Base-by-base conservation (phyloP, 805 yeast genomes). In the Myxozyma vanderwaltii region DNA sequence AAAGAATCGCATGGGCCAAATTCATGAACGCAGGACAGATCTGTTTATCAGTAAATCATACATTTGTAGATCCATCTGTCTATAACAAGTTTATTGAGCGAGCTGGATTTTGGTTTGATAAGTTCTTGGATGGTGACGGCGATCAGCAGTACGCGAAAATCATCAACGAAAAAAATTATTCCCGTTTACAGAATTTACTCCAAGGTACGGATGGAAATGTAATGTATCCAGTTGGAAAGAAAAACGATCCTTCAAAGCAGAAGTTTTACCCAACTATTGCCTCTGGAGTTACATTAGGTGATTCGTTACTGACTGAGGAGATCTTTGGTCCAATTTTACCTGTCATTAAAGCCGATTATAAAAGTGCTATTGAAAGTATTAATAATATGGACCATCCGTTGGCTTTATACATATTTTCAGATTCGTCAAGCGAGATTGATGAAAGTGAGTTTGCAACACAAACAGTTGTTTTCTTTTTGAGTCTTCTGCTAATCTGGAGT, bases 311-410 rank as follows among this genome's bases (percentile, higher is more conserved):
- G 96, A 68, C 78, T 62, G 82, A 78, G 44, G 97, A 91, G 74
- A 73, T 88, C 36, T 91, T 91, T 74, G 94, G 91, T 1, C 97
- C 97, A 7, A 75, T 91, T 3, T 76, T 91, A 64, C 97, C 97
- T n/a, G 77, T 91, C 24, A 59, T 91, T 33, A 75, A 78, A 53
- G 86, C 82, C 68, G 63, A 71, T 0, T 71, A 77, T 55, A 72
- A 86, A 51, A 71, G 74, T 13, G 73, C 72, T 1, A 79, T 80
- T 0, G 70, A 84, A 39, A 70, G 73, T n/a, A 64, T 69, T 12
- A 58, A 57, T 10, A 29, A 21, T 26, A 21, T 48, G 43, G 43
- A 36, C 23, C 51, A 88, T 12, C 96, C 97, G 17, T 80, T 91
- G 70, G 94, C 95, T 0, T 74, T 82, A 58, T 91, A 91, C 71